Conservation (phyloP, 2,329 filamentous ascomycete species). For the Pseudonectria foliicola region DNA sequence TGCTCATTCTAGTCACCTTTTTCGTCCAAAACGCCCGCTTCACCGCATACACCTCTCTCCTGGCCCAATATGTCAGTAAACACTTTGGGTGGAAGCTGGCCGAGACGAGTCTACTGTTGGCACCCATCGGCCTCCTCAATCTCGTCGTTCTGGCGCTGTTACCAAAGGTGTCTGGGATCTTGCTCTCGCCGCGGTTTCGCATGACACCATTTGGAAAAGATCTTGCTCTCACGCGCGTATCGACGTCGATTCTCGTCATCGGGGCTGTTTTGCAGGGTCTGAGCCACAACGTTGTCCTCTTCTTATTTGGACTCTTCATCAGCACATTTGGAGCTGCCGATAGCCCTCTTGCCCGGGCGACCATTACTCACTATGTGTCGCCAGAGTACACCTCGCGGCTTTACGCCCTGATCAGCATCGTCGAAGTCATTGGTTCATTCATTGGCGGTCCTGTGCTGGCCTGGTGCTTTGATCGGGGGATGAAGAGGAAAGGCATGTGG, state of each 20-base stretch:
- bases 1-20: conserved; percentile 32
- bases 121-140: conserved; percentile 33
- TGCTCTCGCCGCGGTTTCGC: conserved; percentile 27
- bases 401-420: conserved; percentile 34
- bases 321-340: conserved; percentile 31
- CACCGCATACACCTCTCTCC: conserved; percentile 26
- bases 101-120: conserved; percentile 34
- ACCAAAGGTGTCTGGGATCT: conserved; percentile 26
- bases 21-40: conserved; percentile 31
- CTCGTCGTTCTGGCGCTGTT: conserved; percentile 30
- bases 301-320: conserved; percentile 31
- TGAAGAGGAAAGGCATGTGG: conserved; percentile 29
- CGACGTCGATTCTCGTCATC: conserved; percentile 25
- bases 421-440: conserved; percentile 32
- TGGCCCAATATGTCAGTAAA: conserved; percentile 38
- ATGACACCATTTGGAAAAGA: conserved; percentile 31
- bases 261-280: conserved; percentile 29
- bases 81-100: conserved; percentile 37
- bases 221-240: conserved; percentile 27
- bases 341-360: conserved; percentile 32
- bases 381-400: conserved; percentile 32
- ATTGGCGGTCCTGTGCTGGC: conserved; percentile 34
- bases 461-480: conserved; percentile 29
- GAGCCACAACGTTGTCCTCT: conserved; percentile 26
- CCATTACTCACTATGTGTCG: conserved; percentile 32